phyloP scores from a whole-genome alignment of 2,329 filamentous ascomycete genomes.

The Zymoseptoria crescenta region DNA sequence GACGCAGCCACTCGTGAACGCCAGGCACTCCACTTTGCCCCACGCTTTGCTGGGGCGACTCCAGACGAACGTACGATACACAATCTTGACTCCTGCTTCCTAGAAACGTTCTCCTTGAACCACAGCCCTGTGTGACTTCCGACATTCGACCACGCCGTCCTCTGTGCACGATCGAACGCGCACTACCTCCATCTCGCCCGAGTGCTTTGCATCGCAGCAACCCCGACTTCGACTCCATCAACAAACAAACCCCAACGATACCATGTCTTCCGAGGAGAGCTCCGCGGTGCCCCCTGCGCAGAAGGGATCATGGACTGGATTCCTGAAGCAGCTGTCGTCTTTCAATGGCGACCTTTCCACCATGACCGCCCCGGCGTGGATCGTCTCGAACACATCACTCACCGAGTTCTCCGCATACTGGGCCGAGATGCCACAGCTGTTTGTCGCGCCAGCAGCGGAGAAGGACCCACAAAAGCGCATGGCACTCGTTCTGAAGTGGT shows the following conservation, averaged over 20 bases:
- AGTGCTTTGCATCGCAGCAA: background rate
- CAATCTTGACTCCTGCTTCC: too few species aligned
- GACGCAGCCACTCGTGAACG: too few species aligned
- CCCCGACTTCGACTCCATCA: background rate
- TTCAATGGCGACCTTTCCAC: constrained; percentile 51
- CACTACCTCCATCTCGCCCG: background rate
- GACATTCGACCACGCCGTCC: background rate
- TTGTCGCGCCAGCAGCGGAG: constrained; percentile 75
- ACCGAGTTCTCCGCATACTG: constrained; percentile 52
- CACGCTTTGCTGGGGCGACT: too few species aligned
- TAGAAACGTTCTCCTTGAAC: background rate
- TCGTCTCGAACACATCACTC: constrained; percentile 48
- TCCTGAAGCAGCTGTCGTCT: constrained; percentile 47
- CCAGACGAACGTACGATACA: too few species aligned
- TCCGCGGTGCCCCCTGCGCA: constrained; percentile 39
- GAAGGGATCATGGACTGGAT: constrained; percentile 43
- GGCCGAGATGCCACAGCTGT: constrained; percentile 53
- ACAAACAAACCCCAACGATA: background rate
- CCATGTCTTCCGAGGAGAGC: constrained; percentile 30
- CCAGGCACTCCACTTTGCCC: too few species aligned
- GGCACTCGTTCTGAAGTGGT: constrained; percentile 90
- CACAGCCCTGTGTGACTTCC: background rate
- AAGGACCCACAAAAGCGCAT: constrained; percentile 73
- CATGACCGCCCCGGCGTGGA: constrained; percentile 50
- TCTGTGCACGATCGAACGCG: background rate